These are phyloP conservation scores for Conoideocrella luteorostrata DNA, from an alignment of 2,329 filamentous ascomycete genomes.

Conservation along the genomic window DNA sequence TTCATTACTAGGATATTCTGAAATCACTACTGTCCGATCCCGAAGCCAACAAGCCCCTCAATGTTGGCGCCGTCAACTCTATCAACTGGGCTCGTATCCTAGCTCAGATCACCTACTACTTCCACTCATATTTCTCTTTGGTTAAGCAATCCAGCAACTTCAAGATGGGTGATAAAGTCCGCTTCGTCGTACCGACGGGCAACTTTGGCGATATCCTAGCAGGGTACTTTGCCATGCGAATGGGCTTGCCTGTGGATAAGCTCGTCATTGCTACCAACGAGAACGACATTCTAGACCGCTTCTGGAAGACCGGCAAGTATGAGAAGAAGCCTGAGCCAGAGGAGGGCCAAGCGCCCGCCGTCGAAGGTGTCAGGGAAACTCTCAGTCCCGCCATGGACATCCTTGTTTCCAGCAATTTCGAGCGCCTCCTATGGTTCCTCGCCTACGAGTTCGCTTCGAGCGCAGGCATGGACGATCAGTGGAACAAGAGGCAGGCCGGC, in stretches of 20 bases:
- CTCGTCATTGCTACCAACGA: slow-evolving; percentile 92
- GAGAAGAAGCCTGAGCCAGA: slow-evolving; percentile 64
- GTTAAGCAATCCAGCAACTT: slow-evolving; percentile 53
- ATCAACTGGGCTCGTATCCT: slow-evolving; percentile 96
- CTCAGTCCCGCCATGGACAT: slow-evolving; percentile 97
- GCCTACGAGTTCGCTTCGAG: slow-evolving; percentile 62
- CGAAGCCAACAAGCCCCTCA: slow-evolving; percentile 73
- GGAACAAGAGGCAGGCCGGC: slow-evolving; percentile 63
- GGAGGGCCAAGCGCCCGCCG: slow-evolving; percentile 45
- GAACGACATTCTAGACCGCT: slow-evolving; percentile 93
- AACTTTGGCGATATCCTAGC: slow-evolving; percentile 96
- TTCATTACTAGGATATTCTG: slow-evolving; percentile 63
- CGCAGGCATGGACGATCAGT: slow-evolving; percentile 56
- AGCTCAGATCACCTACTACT: slow-evolving; percentile 96
- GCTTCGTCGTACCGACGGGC: slow-evolving; percentile 87
- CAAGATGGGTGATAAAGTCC: slow-evolving; percentile 60
- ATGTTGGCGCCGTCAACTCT: slow-evolving; percentile 88
- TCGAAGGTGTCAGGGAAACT: slow-evolving; percentile 80
- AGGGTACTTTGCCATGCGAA: slow-evolving; percentile 84
- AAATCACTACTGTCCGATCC: slow-evolving; percentile 87
- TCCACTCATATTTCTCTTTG: slow-evolving; percentile 86
- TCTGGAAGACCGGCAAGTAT: slow-evolving; percentile 86
- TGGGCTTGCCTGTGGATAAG: slow-evolving; percentile 84
- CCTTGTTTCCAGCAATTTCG: slow-evolving; percentile 91
- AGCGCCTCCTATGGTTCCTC: slow-evolving; percentile 90